Base-by-base conservation (phyloP, 306 rosid species). In the Heteromeles arbutifolia region DNA sequence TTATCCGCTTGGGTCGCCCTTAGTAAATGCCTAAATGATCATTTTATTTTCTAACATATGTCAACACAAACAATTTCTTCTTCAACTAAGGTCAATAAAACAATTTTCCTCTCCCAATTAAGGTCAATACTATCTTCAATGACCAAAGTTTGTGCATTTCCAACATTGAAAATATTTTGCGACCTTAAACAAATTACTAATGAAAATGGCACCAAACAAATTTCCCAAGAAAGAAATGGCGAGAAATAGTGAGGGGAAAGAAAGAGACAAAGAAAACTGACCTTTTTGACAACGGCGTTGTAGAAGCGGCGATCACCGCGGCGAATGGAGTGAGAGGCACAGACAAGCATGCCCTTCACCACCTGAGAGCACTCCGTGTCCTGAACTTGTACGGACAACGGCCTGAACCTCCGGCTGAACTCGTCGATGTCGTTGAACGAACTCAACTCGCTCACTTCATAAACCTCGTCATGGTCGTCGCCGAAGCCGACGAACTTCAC, bases 261-360 rank as follows among this genome's bases (percentile, higher is more conserved):
- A 25, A 45, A 39, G 28, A 29, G 4, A 14, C 11, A 2, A 29
- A 56, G 59, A 41, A 9, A 34, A 70, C 70, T 22, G 8, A 86
- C 87, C 79, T 52, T 81, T 41, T 86, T 82, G 34, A 86, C 74
- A 14, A 81, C 14, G 12, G 86, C 86, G 48, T 86, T 86, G 78
- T 79, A 81, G 83, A 86, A 84, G 74, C 87, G 84, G 62, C 82
- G 65, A n/a, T 86, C 90, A 50, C 77, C 81, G 4, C 26, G 21
- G 26, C 37, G 5, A 41, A 69, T 44, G 18, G 81, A 21, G 59
- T 64, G 67, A 22, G 90, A 78, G 65, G 87, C 87, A 44, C 87
- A 86, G 13, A 84, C 84, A 45, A 44, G 48, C 72, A 77, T 28
- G 14, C 79, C 84, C 2, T n/a, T 25, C 34, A 11, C 25, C 14